phyloP scores from a whole-genome alignment of 1,139 yeast genomes.

The Kodamaea suecica region DNA sequence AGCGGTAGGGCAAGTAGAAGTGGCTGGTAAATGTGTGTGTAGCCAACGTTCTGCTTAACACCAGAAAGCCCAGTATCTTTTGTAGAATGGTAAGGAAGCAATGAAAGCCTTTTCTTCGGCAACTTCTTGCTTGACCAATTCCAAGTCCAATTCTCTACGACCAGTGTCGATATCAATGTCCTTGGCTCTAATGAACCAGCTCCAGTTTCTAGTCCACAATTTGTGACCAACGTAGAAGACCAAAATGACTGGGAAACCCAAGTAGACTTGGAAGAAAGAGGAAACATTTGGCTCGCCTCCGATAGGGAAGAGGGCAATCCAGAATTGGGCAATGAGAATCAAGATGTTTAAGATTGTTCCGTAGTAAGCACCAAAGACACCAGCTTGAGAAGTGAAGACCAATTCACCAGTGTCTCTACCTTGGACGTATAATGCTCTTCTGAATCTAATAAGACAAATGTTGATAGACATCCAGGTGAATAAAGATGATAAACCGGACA shows the following conservation, averaged over 20 bases:
- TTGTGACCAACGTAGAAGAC: constrained; percentile 51
- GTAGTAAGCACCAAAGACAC: constrained; percentile 31
- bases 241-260: constrained; percentile 53
- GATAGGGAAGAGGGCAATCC: constrained; percentile 43
- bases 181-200: constrained; percentile 37
- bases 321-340: constrained; percentile 40
- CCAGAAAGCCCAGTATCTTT: constrained; percentile 43
- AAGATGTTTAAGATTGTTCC: constrained; percentile 27
- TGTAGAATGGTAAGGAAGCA: constrained; percentile 29
- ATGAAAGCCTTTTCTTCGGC: constrained; percentile 43
- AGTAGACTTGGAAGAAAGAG: constrained; percentile 50
- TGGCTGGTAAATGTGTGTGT: too few species aligned
- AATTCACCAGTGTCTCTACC: constrained; percentile 34
- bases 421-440: constrained; percentile 31
- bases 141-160: constrained; percentile 54
- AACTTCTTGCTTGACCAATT: constrained; percentile 48
- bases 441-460: constrained; percentile 36
- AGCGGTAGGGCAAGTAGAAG: too few species aligned
- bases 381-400: constrained; percentile 32
- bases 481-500: constrained; percentile 37
- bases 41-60: too few species aligned
- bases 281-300: constrained; percentile 32
- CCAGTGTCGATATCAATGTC: constrained; percentile 54
- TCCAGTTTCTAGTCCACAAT: constrained; percentile 44
- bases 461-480: constrained; percentile 39